Conservation (phyloP, 768 basidiomycete genomes). For the Leccinum boreale region DNA sequence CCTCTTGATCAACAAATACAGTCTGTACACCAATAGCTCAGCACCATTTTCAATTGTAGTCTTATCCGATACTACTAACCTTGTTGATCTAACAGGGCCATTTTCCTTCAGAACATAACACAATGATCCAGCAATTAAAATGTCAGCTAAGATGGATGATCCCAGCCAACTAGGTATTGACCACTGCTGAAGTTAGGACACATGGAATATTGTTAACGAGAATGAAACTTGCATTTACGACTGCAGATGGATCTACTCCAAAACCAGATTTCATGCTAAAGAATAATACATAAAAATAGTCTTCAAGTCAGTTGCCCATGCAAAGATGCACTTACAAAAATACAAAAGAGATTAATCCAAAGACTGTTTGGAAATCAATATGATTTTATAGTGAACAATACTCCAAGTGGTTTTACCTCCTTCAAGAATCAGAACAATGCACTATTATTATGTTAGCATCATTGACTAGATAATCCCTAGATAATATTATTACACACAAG, state of each 20-base stretch:
- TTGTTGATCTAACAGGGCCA: slow-evolving; percentile 1
- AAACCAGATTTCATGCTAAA: not conserved
- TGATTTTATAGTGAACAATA: not conserved
- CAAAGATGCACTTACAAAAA: slow-evolving; percentile 10
- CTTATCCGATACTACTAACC: slow-evolving; percentile 8
- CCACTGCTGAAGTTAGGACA: slow-evolving; percentile 14
- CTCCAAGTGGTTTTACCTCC: slow-evolving; percentile 8
- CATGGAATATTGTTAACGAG: not conserved
- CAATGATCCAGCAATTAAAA: slow-evolving; percentile 23
- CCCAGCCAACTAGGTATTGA: slow-evolving; percentile 20
- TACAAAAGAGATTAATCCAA: slow-evolving; percentile 11
- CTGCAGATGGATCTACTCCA: not conserved
- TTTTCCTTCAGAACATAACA: slow-evolving; percentile 11
- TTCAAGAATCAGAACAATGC: slow-evolving; percentile 17
- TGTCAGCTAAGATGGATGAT: slow-evolving; percentile 16
- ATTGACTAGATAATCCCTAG: not conserved
- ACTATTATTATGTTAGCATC: slow-evolving; percentile 7
- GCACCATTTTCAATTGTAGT: not conserved
- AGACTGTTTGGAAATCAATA: slow-evolving; percentile 12
- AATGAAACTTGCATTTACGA: not conserved
- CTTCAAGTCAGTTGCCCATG: not conserved
- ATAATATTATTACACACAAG: slow-evolving; percentile 16
- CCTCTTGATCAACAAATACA: slow-evolving; percentile 13
- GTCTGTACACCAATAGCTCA: slow-evolving; percentile 1
- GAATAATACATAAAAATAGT: not conserved